Evolutionary conservation across 331 rosid species (phyloP).

Genomic region (Rhamnella rubrinervis): DNA sequence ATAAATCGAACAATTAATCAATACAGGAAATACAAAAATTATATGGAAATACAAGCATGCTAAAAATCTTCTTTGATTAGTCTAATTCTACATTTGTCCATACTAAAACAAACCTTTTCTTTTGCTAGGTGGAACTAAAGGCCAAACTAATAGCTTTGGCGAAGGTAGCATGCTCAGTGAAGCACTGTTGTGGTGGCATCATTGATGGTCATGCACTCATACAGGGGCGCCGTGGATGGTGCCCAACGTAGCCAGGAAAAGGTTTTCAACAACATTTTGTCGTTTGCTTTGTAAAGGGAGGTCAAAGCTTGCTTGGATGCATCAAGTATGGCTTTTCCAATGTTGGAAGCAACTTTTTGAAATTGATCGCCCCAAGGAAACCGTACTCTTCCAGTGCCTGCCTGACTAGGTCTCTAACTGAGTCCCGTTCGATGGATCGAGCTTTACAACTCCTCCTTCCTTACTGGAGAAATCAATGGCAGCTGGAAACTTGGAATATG

Average conservation of each 20-base stretch:
- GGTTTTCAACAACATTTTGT: neutral
- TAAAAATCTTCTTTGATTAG: neutral
- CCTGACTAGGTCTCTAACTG: neutral
- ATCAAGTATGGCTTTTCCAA: constrained; percentile 1
- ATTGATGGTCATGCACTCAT: neutral
- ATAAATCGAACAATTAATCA: neutral
- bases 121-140: constrained; percentile 75
- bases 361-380: constrained; percentile 14
- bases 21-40: neutral
- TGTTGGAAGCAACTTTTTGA: neutral
- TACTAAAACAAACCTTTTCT: constrained; percentile 69
- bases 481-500: too few relatives aligned
- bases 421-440: too few relatives aligned
- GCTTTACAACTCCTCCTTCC: too few relatives aligned
- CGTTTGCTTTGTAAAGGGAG: constrained; percentile 11
- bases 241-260: neutral
- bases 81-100: neutral
- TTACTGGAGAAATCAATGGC: too few relatives aligned
- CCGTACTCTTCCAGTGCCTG: constrained; percentile 21
- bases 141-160: too few relatives aligned
- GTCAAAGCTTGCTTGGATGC: constrained; percentile 1
- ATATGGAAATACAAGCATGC: neutral
- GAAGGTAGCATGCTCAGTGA: too few relatives aligned
- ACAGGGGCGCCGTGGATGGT: neutral
- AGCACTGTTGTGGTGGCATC: too few relatives aligned